Base-by-base conservation (phyloP, 768 basidiomycete species). In the Suillus occidentalis region DNA sequence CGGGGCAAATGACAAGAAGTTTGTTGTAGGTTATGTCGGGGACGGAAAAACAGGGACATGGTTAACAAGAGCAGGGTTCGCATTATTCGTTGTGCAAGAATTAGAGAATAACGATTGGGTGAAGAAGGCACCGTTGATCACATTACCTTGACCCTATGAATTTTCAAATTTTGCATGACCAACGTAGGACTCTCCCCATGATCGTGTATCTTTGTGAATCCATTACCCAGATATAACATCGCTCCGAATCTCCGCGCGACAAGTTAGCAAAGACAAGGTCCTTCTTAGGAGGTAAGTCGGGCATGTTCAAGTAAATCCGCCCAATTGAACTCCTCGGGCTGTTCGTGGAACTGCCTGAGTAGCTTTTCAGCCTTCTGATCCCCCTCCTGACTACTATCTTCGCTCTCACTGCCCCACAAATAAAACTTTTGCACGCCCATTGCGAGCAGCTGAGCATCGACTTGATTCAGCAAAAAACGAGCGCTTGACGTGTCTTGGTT, bases 381-480 rank as follows among this genome's bases (percentile, higher is more conserved):
- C 1, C 49, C 47, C 7, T 13, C 31, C 14, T 45, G 34, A 13
- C 25, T 42, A 28, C 18, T 28, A 14, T 63, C 69, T 70, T 68
- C 67, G 34, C 22, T 63, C 20, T 71, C 67, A 52, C 73, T 75
- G 49, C 79, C 76, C 86, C 91, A 89, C 57, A 94, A 75, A 71
- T 96, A 99, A 77, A 96, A 96, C 69, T 86, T 87, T 77, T 98
- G 96, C 40, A 95, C 75, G 16, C 86, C 85, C 76, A 97, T 78
- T 0, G 90, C 85, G 45, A 99, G 83, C 42, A 92, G 68, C 67
- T 97, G 95, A 0, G 95, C 94, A 69, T 97, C 95, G 62, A 86
- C 83, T 73, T 95, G 92, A 63, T 78, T 82, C 45, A 98, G 75
- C 75, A 93, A 76, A 71, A 83, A 91, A 40, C 81, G 77, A 25